Evolutionary conservation across 192 early-diverging fungal genomes (phyloP), one percentile per base, ranked within the genome.

Genomic region (Rhizophagus sp.): DNA sequence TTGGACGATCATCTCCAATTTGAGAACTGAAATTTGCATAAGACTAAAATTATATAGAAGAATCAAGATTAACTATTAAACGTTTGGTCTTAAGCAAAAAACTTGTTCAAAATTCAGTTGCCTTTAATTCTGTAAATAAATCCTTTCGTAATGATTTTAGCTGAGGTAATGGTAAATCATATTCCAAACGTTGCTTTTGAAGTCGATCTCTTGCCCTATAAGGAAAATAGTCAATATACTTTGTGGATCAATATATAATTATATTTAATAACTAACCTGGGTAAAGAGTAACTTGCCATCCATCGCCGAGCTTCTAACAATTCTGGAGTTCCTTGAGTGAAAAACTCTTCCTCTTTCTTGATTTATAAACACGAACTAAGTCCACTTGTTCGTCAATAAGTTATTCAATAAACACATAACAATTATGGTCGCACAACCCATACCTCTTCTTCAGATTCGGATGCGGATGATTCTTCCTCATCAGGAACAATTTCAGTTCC

Each of bases 1-100:
- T 84, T 22, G 97, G 96, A 57, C 97, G 89, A 6, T 94, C 93
- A 80, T 98, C 97, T 2, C 93, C 96, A 34, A 97, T 89, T 82
- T 98, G 97, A 9, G 96, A 95, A 27, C 89, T 89, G 50, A 89
- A 88, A 27, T 90, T 93, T 24, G 92, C 87, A 77, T 93, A 95
- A 19, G 77, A 67, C 87, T 89, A 84, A 19, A 67, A 30, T 50
- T 3, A 62, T 19, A 39, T 22, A 9, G 25, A 82, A 33, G 13
- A n/a, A 67, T 36, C 79, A 62, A 62, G 19, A 78, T 49, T 22
- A 83, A 71, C 17, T 19, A 24, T 19, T 9, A 64, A 36, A 25
- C 10, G 44, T 47, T 12, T 47, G 1, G 0, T 47, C 11, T 47
- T 12, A 25, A 22, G 5, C 39, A 62, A 78, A 22, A 62, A 68